Base-by-base conservation (phyloP, 768 basidiomycete genomes). In the Podaxis sp. region DNA sequence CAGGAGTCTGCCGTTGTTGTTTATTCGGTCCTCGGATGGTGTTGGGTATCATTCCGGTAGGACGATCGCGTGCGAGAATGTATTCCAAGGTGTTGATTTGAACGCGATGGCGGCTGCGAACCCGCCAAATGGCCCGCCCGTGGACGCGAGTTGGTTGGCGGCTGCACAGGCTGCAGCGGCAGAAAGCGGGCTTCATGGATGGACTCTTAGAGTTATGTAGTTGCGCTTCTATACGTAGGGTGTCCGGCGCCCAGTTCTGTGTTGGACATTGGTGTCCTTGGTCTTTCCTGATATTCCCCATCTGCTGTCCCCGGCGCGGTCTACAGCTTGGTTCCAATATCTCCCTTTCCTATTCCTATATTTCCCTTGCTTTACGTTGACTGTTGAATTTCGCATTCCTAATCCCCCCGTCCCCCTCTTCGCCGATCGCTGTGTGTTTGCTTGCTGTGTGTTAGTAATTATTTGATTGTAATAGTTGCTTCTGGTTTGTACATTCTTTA, bases 21-120 rank as follows among this genome's bases (percentile, higher is more conserved):
- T 94, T 71, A 93, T 94, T 61, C 86, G 93, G 36, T 79, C 88
- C 15, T 83, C 79, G 46, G 93, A 94, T 67, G 91, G 93, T n/a
- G 86, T 94, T 33, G 93, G 93, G 3, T 94, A 93, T 72, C 91
- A 93, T 71, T 93, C 93, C 22, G 92, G 92, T 40, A 84, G 91
- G 65, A 90, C 89, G 47, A 86, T 94, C 62, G 83, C 90, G 17
- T 91, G 90, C 70, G 92, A 94, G 71, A 90, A 90, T 69, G 83
- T 90, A 17, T 90, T 91, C 73, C 85, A 88, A 68, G 73, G 79
- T 15, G 82, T 92, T 74, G 87, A 90, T 69, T 77, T 92, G 54
- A 78, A 79, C 36, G 78, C 75, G 25, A 80, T 87, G 69, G 54
- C 61, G 46, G 73, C 72, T 3, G 80, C 77, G 0, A 79, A 77